Percentiles rank a stretch among this genome's conserved stretches.
phyloP scores from a whole-genome alignment of 1,284 basidiomycete genomes.

The Anthracocystis walkeri region DNA sequence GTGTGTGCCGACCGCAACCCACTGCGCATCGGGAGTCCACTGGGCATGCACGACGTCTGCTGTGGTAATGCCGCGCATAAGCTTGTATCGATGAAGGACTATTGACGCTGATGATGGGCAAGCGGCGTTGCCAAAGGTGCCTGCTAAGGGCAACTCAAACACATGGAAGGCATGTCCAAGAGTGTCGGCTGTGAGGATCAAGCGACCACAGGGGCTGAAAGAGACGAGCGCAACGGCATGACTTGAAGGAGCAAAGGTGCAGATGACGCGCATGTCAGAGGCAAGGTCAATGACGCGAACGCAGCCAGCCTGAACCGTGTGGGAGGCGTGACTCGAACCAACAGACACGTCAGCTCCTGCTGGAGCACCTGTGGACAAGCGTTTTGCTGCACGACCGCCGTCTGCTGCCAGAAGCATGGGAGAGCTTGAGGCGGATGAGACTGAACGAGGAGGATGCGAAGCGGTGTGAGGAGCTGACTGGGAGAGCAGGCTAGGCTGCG shows the following conservation, averaged over 20 bases:
- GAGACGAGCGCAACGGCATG: slow-evolving; percentile 23
- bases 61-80: slow-evolving; percentile 46
- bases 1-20: slow-evolving; percentile 43
- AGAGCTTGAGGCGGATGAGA: slow-evolving; percentile 42
- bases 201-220: slow-evolving; percentile 40
- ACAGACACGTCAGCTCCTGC: neutral
- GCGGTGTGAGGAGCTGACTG: slow-evolving; percentile 41
- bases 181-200: slow-evolving; percentile 35
- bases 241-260: slow-evolving; percentile 35
- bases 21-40: slow-evolving; percentile 45
- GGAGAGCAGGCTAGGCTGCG: slow-evolving; percentile 31
- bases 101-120: slow-evolving; percentile 3
- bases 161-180: slow-evolving; percentile 47
- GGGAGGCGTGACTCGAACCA: neutral
- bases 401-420: slow-evolving; percentile 35
- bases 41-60: slow-evolving; percentile 41
- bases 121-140: slow-evolving; percentile 22
- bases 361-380: slow-evolving; percentile 19
- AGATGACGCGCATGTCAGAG: slow-evolving; percentile 17
- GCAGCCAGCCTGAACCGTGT: slow-evolving; percentile 9
- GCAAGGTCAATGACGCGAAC: slow-evolving; percentile 40
- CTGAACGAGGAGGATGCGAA: slow-evolving; percentile 12
- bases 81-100: slow-evolving; percentile 43
- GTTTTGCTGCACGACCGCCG: slow-evolving; percentile 11
- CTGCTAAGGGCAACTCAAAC: slow-evolving; percentile 35